Evolutionary conservation across 176 grass and related monocot genomes (phyloP).

Genomic region (Carex parvula): DNA sequence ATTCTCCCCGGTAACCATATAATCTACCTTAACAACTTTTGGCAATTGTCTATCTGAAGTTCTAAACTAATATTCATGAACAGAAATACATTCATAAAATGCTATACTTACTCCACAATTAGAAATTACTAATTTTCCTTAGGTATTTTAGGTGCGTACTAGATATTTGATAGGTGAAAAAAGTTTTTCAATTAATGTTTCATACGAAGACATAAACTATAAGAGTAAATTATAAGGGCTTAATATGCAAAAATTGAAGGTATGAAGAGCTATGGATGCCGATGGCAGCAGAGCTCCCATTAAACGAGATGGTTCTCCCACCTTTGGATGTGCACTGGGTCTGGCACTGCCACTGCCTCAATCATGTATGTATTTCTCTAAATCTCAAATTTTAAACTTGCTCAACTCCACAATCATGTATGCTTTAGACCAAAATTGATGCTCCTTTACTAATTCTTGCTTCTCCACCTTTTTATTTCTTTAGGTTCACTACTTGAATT

Average conservation of each 20-base stretch:
- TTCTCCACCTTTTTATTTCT: not conserved
- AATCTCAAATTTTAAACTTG: not conserved
- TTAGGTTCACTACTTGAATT: constrained; percentile 52
- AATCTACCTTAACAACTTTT: not conserved
- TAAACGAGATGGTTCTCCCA: constrained; percentile 52
- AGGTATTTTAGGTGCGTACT: too few species aligned
- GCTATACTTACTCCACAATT: too few species aligned
- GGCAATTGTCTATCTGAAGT: not conserved
- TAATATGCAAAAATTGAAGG: constrained; percentile 31
- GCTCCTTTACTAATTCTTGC: not conserved
- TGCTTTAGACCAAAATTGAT: not conserved
- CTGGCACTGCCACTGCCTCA: constrained; percentile 87
- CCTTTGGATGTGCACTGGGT: constrained; percentile 71
- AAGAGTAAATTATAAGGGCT: not conserved
- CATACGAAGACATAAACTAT: not conserved
- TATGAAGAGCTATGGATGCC: constrained; percentile 91
- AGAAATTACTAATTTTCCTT: too few species aligned
- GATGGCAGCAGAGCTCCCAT: constrained; percentile 33
- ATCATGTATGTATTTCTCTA: constrained; percentile 38
- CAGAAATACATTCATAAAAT: not conserved
- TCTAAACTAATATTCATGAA: not conserved
- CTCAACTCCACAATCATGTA: not conserved
- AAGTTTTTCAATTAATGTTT: too few species aligned
- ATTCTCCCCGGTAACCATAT: not conserved
- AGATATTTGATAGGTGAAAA: too few species aligned